Percentiles rank a stretch among this genome's conserved stretches.
Evolutionary conservation across 768 basidiomycete species (phyloP).

Genomic region (Mycena indigotica): DNA sequence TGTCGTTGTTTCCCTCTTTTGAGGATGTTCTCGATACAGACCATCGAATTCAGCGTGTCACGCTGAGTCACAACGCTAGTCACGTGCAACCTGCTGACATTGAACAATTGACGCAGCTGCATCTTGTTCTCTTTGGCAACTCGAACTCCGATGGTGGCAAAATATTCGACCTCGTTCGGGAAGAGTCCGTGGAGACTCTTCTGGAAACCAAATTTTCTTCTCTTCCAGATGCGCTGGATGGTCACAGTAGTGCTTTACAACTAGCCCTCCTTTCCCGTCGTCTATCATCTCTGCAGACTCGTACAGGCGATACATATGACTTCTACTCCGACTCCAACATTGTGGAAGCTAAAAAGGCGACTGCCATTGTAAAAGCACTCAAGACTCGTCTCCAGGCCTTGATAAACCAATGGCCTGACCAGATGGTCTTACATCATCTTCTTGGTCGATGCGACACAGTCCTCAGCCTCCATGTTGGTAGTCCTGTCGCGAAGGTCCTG

Average conservation of each 20-base stretch:
- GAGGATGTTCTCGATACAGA: conserved; percentile 56
- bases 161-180: conserved; percentile 38
- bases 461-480: conserved; percentile 59
- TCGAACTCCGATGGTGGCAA: conserved; percentile 3
- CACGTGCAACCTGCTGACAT: conserved; percentile 40
- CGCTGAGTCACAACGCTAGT: not conserved
- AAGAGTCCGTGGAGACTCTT: conserved; percentile 34
- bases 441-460: conserved; percentile 68
- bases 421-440: conserved; percentile 93
- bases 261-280: conserved; percentile 50
- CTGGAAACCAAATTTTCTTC: conserved; percentile 31
- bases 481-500: conserved; percentile 81
- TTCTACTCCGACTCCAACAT: conserved; percentile 86
- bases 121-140: conserved; percentile 44
- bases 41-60: conserved; percentile 12
- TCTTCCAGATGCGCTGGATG: conserved; percentile 52
- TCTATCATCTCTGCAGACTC: conserved; percentile 32
- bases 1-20: conserved; percentile 83
- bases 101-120: conserved; percentile 47
- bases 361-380: conserved; percentile 52
- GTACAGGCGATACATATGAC: conserved; percentile 47
- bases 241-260: conserved; percentile 52
- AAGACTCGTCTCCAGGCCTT: conserved; percentile 55
- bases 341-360: conserved; percentile 65
- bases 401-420: conserved; percentile 89